Evolutionary conservation across 2,329 filamentous ascomycete species (phyloP), one percentile per base, ranked within the genome.

Genomic region (Fusarium globosum): DNA sequence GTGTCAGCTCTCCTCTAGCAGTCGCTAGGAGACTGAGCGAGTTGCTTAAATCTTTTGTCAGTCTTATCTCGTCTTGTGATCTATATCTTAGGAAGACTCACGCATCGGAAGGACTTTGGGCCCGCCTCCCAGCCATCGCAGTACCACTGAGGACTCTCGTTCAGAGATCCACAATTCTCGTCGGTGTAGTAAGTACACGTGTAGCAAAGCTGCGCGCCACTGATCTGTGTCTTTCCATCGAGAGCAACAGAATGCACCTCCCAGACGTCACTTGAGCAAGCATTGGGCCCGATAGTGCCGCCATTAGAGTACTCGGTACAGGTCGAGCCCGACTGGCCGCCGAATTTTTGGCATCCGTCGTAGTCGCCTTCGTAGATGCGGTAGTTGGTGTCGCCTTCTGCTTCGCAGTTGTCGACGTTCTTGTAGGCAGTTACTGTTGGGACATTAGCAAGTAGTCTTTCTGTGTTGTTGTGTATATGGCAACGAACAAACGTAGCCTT

Each of bases 51-150:
- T 26, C n/a, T 15, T 2, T 26, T 15, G 30, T 52, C 30, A 52
- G 48, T 7, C 12, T 11, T 2, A 49, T 3, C 4, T n/a, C 20
- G 9, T n/a, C 9, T 33, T 16, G 0, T 0, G n/a, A n/a, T 49
- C 4, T 30, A n/a, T 6, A n/a, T 10, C 14, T 14, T 1, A 4
- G 21, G 21, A 51, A 10, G 11, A 52, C 33, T 14, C 7, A 36
- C 49, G 1, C 8, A 52, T 52, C 6, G 13, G 16, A 36, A 52
- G 12, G 30, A 52, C n/a, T 36, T 52, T 11, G 49, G 33, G 0
- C 33, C 49, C 1, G 16, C n/a, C 8, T 52, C 48, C 16, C n/a
- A 52, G 6, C 33, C n/a, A 1, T 35, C 49, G 2, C 33, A 52
- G 16, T 52, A 36, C 30, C 48, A 52, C 16, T 26, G n/a, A 52